Percentiles rank a stretch among this genome's conserved stretches.
These are phyloP conservation scores for Ascomycota sp. DNA, from an alignment of 2,329 filamentous ascomycete species.

Conservation along the genomic window DNA sequence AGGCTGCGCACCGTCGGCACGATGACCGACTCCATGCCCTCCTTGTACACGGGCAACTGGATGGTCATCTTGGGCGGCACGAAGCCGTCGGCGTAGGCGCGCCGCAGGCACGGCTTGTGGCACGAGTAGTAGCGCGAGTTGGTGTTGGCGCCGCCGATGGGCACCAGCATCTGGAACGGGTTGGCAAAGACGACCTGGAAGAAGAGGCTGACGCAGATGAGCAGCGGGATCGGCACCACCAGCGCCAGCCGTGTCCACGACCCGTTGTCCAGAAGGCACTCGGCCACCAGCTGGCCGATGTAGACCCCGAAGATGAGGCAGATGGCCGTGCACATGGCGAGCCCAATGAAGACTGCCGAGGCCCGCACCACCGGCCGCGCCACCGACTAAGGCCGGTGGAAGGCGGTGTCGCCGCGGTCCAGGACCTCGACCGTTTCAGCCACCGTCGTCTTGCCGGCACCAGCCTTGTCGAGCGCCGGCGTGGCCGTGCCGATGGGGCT, in stretches of 20 bases:
- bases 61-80: slow-evolving; percentile 14
- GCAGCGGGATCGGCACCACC: slow-evolving; percentile 13
- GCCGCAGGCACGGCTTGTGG: slow-evolving; percentile 13
- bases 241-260: slow-evolving; percentile 17
- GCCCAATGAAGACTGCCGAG: slow-evolving; percentile 17
- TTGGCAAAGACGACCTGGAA: slow-evolving; percentile 20
- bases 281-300: slow-evolving; percentile 15
- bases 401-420: slow-evolving; percentile 7
- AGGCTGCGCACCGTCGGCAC: slow-evolving; percentile 26
- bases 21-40: slow-evolving; percentile 20
- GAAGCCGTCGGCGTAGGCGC: slow-evolving; percentile 12
- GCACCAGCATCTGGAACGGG: slow-evolving; percentile 26
- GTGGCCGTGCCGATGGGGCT: slow-evolving; percentile 4
- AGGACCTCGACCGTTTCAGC: slow-evolving; percentile 7
- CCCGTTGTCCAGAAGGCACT: slow-evolving; percentile 17
- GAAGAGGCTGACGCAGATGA: slow-evolving; percentile 17
- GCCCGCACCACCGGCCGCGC: slow-evolving; percentile 17
- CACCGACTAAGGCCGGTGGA: slow-evolving; percentile 16
- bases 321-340: slow-evolving; percentile 16
- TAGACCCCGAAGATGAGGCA: slow-evolving; percentile 17
- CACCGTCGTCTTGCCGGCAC: slow-evolving; percentile 1
- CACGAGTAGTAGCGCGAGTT: slow-evolving; percentile 25
- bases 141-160: slow-evolving; percentile 19
- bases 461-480: slow-evolving; percentile 5
- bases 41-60: slow-evolving; percentile 21